Base-by-base conservation (phyloP, 192 early-diverging fungal species). In the Podila clonocystis region DNA sequence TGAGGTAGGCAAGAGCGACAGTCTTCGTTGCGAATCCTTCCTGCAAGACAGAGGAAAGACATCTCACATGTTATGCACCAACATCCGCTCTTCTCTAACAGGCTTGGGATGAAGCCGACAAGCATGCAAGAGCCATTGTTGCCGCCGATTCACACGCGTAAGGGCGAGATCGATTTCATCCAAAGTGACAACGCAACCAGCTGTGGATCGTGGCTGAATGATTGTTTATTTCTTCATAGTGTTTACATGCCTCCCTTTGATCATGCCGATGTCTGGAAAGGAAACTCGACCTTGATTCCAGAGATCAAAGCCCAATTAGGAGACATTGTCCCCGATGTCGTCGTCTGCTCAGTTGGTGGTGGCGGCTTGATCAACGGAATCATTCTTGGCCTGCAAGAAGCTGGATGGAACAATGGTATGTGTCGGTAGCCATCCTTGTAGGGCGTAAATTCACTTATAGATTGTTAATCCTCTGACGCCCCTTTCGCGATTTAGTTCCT, bases 361-460 rank as follows among this genome's bases (percentile, higher is more conserved):
- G 93, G 93, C 29, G 93, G 90, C 0, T 68, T 93, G 67, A 75
- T 94, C 34, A 89, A 90, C 24, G 93, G 93, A 13, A 62, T 94
- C 13, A 87, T 94, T 63, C 83, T 85, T 29, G 93, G 93, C 0
- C 73, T 90, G 13, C 87, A 90, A 50, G 83, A 75, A 58, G 84
- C 84, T 58, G 86, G 83, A 0, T 92, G 93, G 93, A 72, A 85
- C 50, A 82, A 89, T 28, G 84, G 71, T 80, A 69, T 55, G 41
- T 45, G 15, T 45, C 41, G 2, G 13, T 4, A 1, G 17, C 41
- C 41, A 45, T 45, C 41, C 13, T 45, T 45, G 36, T 38, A 6
- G 9, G 36, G 7, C 9, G 7, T 1, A 38, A 38, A 9, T 6
- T 38, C 0, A 3, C 3, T 8, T 9, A 38, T 38, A 6, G 36